Base-by-base conservation (phyloP, 2,329 filamentous ascomycete species). In the Colletotrichum graminicola region DNA sequence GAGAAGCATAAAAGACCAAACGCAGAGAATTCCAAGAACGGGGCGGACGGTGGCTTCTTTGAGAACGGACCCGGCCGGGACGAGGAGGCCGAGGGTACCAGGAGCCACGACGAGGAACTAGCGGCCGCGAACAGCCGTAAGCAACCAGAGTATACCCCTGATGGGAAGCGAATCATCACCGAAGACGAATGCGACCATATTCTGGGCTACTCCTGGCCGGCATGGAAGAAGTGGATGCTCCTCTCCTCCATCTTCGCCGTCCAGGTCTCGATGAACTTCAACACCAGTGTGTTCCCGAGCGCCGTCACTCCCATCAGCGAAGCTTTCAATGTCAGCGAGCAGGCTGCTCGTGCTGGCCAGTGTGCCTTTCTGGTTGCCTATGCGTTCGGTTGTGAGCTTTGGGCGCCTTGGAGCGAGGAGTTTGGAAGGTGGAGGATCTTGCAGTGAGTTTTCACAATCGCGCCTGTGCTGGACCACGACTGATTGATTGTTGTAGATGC, bases 201-300 rank as follows among this genome's bases (percentile, higher is more conserved):
- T 32, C 83, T 87, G 1, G 86, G 82, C 12, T 84, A 82, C 75
- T 75, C 76, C 26, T 88, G 82, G 76, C 77, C 85, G 0, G 75
- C 76, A 5, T 79, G 78, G 79, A 86, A 85, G 75, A 88, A 88
- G 76, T 89, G 87, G 87, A 78, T 78, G 71, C 85, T 87, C 63
- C 80, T 89, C 45, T 79, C 78, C 34, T 80, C 85, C 72, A 85
- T 88, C 74, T 87, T 88, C 77, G 77, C 84, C 49, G 84, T 88
- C 11, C 86, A 88, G 73, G 83, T 85, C 32, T 87, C 85, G 18
- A 89, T 89, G 86, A 89, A 88, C 76, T 84, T 86, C 75, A 88
- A 88, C 75, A 84, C 86, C 0, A 84, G 84, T 11, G 80, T 87
- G 63, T 88, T 85, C 73, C 81, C 84, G 29, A 87, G 88, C 67